phyloP scores from a whole-genome alignment of 331 rosid species.

The Rhamnella rubrinervis region DNA sequence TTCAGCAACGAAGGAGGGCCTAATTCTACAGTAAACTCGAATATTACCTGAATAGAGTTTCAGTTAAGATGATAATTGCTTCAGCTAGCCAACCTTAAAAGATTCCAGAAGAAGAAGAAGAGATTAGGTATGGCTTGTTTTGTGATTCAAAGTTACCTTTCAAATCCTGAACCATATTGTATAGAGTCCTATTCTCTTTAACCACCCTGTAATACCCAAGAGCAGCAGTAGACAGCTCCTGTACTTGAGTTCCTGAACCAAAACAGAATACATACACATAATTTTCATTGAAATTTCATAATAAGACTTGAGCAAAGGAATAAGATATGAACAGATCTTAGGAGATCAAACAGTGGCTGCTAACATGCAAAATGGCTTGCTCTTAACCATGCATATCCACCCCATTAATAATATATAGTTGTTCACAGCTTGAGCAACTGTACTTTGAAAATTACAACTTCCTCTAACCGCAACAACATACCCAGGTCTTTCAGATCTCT shows the following conservation, averaged over 20 bases:
- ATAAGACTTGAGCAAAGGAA: neutral
- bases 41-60: slow-evolving; percentile 65
- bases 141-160: slow-evolving; percentile 47
- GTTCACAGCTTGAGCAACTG: neutral
- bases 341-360: neutral
- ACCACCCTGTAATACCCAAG: slow-evolving; percentile 71
- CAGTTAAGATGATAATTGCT: neutral
- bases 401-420: neutral
- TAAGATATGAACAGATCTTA: neutral
- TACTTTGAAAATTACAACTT: neutral
- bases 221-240: slow-evolving; percentile 73
- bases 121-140: neutral
- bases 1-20: slow-evolving; percentile 57
- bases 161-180: slow-evolving; percentile 89
- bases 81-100: neutral
- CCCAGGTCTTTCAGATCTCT: slow-evolving; percentile 64
- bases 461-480: slow-evolving; percentile 25
- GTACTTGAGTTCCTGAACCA: slow-evolving; percentile 60
- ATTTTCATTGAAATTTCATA: neutral
- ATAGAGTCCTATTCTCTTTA: slow-evolving; percentile 69
- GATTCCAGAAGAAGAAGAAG: neutral
- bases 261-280: slow-evolving; percentile 12
- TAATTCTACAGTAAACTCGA: slow-evolving; percentile 90
- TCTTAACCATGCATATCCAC: too few species aligned
- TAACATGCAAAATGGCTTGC: too few species aligned